Evolutionary conservation across 345 rosid species (phyloP), one percentile per base, ranked within the genome.

Genomic region (Toxicodendron radicans): DNA sequence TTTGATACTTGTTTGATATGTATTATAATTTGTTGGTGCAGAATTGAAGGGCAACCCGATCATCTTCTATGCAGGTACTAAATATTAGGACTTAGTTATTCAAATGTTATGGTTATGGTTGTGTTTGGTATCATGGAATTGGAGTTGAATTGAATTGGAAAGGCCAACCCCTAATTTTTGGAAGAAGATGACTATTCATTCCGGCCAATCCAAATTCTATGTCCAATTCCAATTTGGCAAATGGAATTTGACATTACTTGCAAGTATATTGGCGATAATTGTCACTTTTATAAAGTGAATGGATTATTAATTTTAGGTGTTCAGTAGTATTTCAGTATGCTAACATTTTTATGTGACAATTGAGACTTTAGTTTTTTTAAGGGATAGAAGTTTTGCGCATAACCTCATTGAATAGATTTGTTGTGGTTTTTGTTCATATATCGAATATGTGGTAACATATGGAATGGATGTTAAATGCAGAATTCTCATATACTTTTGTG

Each of bases 31-130:
- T 66, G 56, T 72, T 76, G 68, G 52, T 82, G 77, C 89, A 95
- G 99, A 79, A 83, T 88, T 64, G 88, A 88, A 80, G 98, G 95
- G 64, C 92, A 82, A 65, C 93, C 97, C 0, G 78, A 79, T 82
- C 91, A 86, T 70, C 83, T 92, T 72, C 73, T 90, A 6, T 92
- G 86, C 91, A 83, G 99, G 99, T 91, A 85, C 20, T 17, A 56
- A 52, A 10, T 32, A 43, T 2, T 32, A 14, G 21, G 32, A 32
- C 18, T n/a, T 52, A 16, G 1, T 24, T 32, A n/a, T 45, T 72
- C 11, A 59, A 45, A 56, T 51, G 38, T 27, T 60, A 2, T 27
- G 0, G 33, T 64, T 64, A 45, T 45, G 7, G 2, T 16, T 45
- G 13, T 14, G 17, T 48, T 46, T 13, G 4, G n/a, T 0, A 13